phyloP scores from a whole-genome alignment of 2,329 filamentous ascomycete genomes.

The Waltergamsia citrina region DNA sequence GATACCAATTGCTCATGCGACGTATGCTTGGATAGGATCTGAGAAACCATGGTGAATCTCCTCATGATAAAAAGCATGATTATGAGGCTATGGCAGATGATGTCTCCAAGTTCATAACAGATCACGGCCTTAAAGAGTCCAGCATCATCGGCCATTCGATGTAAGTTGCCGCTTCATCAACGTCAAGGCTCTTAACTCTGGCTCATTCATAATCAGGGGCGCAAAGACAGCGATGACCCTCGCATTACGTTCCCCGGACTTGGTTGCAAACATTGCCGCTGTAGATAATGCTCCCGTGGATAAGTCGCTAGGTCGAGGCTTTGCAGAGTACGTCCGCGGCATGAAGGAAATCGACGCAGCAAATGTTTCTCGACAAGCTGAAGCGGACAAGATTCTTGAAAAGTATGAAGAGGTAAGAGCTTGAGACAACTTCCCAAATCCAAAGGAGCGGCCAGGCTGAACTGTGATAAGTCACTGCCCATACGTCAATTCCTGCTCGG shows the following conservation, averaged over 20 bases:
- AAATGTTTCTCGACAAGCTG: conserved; percentile 56
- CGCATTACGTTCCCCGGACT: conserved; percentile 59
- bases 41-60: conserved; percentile 87
- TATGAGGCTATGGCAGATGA: conserved; percentile 78
- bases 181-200: neutral
- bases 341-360: conserved; percentile 75
- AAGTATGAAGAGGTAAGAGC: conserved; percentile 58
- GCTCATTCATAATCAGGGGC: conserved; percentile 50
- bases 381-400: conserved; percentile 72
- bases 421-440: too few relatives aligned
- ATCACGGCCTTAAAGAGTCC: conserved; percentile 59
- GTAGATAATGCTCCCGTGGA: conserved; percentile 92
- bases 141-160: conserved; percentile 92
- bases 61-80: conserved; percentile 67
- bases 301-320: conserved; percentile 62
- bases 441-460: too few relatives aligned
- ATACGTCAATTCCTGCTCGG: conserved; percentile 89
- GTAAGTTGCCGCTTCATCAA: conserved; percentile 32
- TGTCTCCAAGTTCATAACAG: conserved; percentile 65
- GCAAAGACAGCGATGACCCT: conserved; percentile 89
- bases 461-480: conserved; percentile 42
- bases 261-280: conserved; percentile 63
- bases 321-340: conserved; percentile 69
- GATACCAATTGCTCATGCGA: neutral
- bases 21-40: conserved; percentile 55